Evolutionary conservation across 345 rosid species (phyloP).

Genomic region (Melaleuca quinquenervia): DNA sequence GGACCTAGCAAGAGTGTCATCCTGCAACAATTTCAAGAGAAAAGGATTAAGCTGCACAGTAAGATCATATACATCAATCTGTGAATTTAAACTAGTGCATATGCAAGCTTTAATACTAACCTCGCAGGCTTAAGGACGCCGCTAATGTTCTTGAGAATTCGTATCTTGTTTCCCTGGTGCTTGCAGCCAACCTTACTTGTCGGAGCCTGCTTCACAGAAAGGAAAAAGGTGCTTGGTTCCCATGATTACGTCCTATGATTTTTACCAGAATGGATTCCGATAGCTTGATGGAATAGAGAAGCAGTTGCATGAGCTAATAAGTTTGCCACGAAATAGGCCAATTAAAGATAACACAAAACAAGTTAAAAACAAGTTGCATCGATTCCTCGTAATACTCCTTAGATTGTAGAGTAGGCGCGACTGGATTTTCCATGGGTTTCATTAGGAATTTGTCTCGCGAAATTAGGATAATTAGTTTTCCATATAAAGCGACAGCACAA

Average conservation of each 20-base stretch:
- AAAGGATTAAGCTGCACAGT: neutral
- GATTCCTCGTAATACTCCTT: neutral
- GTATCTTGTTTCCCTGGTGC: neutral
- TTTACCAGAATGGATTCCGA: neutral
- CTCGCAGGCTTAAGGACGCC: constrained; percentile 48
- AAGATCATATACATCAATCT: neutral
- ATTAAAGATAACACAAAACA: neutral
- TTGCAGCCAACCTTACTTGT: constrained; percentile 1
- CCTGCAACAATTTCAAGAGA: constrained; percentile 6
- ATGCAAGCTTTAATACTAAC: constrained; percentile 1
- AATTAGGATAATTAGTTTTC: neutral
- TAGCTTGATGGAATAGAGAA: neutral
- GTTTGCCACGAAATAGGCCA: neutral
- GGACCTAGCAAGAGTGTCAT: constrained; percentile 42
- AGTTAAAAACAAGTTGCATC: neutral
- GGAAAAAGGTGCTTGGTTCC: neutral
- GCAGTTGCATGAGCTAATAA: neutral
- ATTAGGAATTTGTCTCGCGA: neutral
- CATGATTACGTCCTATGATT: neutral
- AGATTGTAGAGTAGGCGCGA: neutral
- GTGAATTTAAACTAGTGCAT: neutral
- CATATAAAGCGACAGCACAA: neutral
- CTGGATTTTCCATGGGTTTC: neutral
- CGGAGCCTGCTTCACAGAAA: constrained; percentile 5
- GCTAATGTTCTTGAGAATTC: constrained; percentile 27